These are phyloP conservation scores for Melampsora americana DNA, from an alignment of 1,284 basidiomycete genomes.

Conservation along the genomic window DNA sequence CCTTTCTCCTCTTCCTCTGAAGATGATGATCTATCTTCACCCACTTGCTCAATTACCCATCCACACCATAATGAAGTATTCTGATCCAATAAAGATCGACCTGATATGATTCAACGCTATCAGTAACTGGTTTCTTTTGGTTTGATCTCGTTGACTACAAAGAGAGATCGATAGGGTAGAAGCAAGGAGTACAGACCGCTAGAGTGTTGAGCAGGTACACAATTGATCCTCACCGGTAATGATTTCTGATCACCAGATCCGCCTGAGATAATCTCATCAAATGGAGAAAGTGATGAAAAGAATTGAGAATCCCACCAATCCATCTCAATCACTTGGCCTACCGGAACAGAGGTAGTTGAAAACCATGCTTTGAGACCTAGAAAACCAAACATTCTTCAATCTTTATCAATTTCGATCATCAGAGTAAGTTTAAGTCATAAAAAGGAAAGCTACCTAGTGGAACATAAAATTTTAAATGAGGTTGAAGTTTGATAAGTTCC, in stretches of 20 bases:
- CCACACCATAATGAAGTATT: slow-evolving; percentile 50
- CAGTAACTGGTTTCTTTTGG: not conserved
- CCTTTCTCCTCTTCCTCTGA: not conserved
- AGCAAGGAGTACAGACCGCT: slow-evolving; percentile 45
- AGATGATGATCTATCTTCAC: slow-evolving; percentile 32
- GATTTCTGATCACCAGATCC: not conserved
- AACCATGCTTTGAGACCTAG: slow-evolving; percentile 50
- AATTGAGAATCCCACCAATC: slow-evolving; percentile 51
- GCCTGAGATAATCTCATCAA: slow-evolving; percentile 8
- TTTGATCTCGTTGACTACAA: not conserved
- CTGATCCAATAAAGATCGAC: slow-evolving; percentile 48
- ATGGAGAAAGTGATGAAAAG: slow-evolving; percentile 14
- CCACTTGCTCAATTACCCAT: slow-evolving; percentile 50
- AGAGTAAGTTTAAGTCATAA: not conserved
- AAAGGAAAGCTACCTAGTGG: slow-evolving; percentile 48
- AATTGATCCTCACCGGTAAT: slow-evolving; percentile 47
- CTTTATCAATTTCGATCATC: too few relatives aligned
- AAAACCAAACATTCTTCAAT: not conserved
- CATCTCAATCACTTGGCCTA: slow-evolving; percentile 47
- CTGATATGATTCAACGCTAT: slow-evolving; percentile 16
- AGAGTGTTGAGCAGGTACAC: slow-evolving; percentile 52
- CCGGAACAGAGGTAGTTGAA: slow-evolving; percentile 45
- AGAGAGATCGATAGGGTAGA: slow-evolving; percentile 1
- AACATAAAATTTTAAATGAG: slow-evolving; percentile 48
- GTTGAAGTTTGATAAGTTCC: slow-evolving; percentile 45